phyloP scores from a whole-genome alignment of 2,329 filamentous ascomycete species.

The Xylaria sp. region DNA sequence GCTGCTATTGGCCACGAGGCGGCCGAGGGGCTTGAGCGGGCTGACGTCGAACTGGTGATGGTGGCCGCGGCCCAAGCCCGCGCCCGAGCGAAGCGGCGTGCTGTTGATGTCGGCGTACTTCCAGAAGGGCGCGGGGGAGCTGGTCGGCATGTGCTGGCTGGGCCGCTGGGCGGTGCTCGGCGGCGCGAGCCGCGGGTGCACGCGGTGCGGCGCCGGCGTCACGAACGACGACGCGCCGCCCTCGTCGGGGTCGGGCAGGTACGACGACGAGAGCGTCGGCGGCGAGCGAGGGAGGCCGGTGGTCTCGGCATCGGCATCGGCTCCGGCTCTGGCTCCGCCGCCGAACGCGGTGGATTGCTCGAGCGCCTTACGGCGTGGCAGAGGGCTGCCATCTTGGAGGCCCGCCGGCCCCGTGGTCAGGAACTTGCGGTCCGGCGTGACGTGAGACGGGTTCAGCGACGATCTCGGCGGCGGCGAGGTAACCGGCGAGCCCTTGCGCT shows the following conservation, averaged over 20 bases:
- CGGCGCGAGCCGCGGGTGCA: constrained; percentile 75
- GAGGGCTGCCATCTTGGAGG: constrained; percentile 62
- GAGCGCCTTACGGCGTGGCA: constrained; percentile 59
- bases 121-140: constrained; percentile 86
- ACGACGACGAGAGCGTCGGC: constrained; percentile 64
- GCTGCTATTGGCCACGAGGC: constrained; percentile 59
- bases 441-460: constrained; percentile 53
- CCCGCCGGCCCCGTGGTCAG: constrained; percentile 41
- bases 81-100: constrained; percentile 64
- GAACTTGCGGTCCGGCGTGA: constrained; percentile 60
- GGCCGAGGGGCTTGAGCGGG: constrained; percentile 54
- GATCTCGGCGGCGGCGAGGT: constrained; percentile 59
- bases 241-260: constrained; percentile 65
- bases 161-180: constrained; percentile 80
- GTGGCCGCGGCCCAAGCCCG: no score
- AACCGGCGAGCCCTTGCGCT: constrained; percentile 56
- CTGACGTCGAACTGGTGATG: constrained; percentile 61
- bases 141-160: constrained; percentile 84
- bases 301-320: no score
- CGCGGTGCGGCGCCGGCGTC: constrained; percentile 72
- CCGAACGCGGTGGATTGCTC: constrained; percentile 47
- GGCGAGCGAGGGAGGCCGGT: constrained; percentile 58
- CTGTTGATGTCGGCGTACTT: constrained; percentile 78
- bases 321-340: no score
- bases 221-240: constrained; percentile 64